Percentiles rank a stretch among this genome's conserved stretches.
Conservation (phyloP, 106 monocot genomes). For the Triglochin maritima region DNA sequence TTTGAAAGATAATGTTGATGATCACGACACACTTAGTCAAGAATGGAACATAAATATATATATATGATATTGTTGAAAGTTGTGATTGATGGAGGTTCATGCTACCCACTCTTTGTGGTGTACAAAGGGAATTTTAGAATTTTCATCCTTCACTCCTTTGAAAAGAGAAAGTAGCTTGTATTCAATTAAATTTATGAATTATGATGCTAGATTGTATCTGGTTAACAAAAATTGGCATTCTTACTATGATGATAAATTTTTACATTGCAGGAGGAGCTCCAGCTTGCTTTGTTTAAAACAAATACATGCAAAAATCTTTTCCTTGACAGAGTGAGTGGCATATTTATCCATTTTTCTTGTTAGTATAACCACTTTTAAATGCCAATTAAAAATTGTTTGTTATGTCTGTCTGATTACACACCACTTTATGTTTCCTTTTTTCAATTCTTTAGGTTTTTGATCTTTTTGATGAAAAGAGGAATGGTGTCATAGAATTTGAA, state of each 20-base stretch:
- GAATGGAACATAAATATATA: no score
- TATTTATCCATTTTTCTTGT: not conserved
- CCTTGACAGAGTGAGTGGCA: conserved; percentile 9
- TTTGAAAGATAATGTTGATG: no score
- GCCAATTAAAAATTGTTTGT: not conserved
- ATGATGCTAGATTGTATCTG: not conserved
- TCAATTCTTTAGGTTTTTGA: conserved; percentile 9
- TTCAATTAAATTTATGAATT: no score
- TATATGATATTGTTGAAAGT: no score
- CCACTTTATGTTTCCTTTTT: not conserved
- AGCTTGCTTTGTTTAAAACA: conserved; percentile 12
- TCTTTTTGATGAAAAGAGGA: conserved; percentile 14
- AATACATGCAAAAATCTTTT: conserved; percentile 10
- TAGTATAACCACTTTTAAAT: not conserved
- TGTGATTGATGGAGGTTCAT: no score
- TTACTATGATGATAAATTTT: not conserved
- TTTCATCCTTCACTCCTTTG: no score
- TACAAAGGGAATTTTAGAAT: no score
- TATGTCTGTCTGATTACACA: not conserved
- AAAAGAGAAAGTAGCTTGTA: not conserved
- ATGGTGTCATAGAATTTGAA: conserved; percentile 17
- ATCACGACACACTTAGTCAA: no score
- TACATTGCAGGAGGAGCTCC: conserved; percentile 11
- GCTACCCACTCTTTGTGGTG: no score
- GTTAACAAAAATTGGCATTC: not conserved